These are phyloP conservation scores for Aspergillus baeticus DNA, from an alignment of 495 filamentous ascomycete species.

Conservation along the genomic window DNA sequence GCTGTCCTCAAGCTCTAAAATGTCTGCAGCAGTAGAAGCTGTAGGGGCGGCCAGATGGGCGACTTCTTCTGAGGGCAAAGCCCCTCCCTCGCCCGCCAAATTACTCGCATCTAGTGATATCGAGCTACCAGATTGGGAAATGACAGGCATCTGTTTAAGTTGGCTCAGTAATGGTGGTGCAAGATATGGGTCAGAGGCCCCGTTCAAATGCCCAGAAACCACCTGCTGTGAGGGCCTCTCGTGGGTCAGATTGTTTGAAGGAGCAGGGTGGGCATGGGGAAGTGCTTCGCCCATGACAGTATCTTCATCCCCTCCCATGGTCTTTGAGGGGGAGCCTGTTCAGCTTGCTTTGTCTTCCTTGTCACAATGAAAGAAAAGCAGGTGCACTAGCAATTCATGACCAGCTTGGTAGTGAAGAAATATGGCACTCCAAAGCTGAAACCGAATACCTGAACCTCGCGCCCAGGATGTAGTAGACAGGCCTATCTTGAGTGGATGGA, in stretches of 20 bases:
- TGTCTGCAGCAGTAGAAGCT: conserved; percentile 20
- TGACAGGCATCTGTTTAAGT: conserved; percentile 16
- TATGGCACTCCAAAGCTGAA: not conserved
- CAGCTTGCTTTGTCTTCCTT: conserved; percentile 9
- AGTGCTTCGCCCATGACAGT: conserved; percentile 39
- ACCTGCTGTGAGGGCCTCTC: conserved; percentile 12
- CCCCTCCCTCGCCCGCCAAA: conserved; percentile 5
- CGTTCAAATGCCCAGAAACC: conserved; percentile 17
- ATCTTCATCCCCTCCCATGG: conserved; percentile 42
- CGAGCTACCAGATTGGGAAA: conserved; percentile 5
- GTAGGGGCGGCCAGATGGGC: conserved; percentile 27
- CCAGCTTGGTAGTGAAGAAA: conserved; percentile 5
- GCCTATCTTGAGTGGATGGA: not conserved
- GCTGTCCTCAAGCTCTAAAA: conserved; percentile 30
- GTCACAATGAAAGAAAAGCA: not conserved
- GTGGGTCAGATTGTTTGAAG: conserved; percentile 16
- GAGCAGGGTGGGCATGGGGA: conserved; percentile 19
- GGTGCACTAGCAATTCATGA: conserved; percentile 25
- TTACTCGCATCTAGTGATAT: not conserved
- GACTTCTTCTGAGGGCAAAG: conserved; percentile 20
- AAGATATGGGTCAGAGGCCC: conserved; percentile 24
- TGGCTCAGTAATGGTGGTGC: conserved; percentile 30
- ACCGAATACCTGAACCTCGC: not conserved
- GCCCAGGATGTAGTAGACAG: not conserved
- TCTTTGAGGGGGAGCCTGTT: conserved; percentile 4